A percentile compares a stretch with the other conserved stretches of the same genome.
Evolutionary conservation across 495 filamentous ascomycete genomes (phyloP).

Genomic region (Talaromyces wortmannii): DNA sequence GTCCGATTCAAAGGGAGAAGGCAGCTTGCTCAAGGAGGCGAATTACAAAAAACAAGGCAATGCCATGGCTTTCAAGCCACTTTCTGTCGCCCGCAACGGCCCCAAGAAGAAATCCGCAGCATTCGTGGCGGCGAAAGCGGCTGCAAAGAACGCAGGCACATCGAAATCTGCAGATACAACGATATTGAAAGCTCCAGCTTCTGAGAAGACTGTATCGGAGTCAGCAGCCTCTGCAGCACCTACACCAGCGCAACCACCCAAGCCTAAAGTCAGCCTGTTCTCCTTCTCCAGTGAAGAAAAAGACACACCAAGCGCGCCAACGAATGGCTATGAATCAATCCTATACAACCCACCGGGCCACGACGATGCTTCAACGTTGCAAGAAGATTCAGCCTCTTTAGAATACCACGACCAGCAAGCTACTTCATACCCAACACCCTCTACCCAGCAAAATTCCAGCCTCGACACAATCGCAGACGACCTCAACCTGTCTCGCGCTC

Average conservation of each 20-base stretch:
- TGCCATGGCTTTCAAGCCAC: conserved; percentile 78
- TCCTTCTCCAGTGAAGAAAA: conserved; percentile 34
- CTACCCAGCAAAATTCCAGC: conserved; percentile 24
- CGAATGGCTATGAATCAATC: conserved; percentile 41
- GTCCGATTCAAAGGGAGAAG: conserved; percentile 10
- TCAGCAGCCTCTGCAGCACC: neutral
- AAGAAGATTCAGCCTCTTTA: neutral
- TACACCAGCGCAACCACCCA: conserved; percentile 13
- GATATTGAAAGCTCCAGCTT: conserved; percentile 1
- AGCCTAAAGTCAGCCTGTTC: conserved; percentile 58
- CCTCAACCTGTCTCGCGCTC: conserved; percentile 65
- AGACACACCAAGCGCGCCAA: conserved; percentile 6
- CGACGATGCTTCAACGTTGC: conserved; percentile 12
- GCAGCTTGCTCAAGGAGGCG: conserved; percentile 18
- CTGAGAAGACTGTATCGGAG: neutral
- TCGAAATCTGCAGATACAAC: conserved; percentile 5
- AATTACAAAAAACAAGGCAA: conserved; percentile 68
- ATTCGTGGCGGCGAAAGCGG: conserved; percentile 7
- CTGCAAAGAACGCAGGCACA: neutral
- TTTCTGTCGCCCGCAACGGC: conserved; percentile 70
- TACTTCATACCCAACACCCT: conserved; percentile 11
- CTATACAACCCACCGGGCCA: conserved; percentile 29
- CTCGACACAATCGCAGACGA: conserved; percentile 61
- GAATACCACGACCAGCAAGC: conserved; percentile 10
- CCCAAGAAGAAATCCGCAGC: conserved; percentile 52